Evolutionary conservation across 73 alveolate genomes (phyloP), one percentile per base, ranked within the genome.

Genomic region (Paramecium bursaria): DNA sequence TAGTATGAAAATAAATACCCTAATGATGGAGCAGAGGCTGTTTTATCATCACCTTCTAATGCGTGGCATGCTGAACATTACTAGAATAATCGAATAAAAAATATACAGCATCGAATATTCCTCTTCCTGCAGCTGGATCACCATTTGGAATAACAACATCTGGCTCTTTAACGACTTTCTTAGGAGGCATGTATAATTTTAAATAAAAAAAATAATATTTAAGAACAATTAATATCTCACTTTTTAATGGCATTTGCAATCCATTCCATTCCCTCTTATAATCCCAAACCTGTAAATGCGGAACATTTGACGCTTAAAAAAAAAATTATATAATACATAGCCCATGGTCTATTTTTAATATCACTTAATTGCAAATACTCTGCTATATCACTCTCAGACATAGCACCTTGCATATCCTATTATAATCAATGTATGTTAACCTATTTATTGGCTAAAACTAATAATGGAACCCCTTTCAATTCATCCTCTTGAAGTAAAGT

Each of bases 391-490:
- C 31, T 22, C 25, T 73, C 91, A 33, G 86, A 61, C 55, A 48
- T 48, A 5, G 94, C 90, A 27, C 86, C 91, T 30, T 74, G 87
- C 80, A 95, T 67, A 79, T 95, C 99, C 89, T 79, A 33, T 49
- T 17, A 42, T 14, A 54, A 2, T 35, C 44, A 29, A 19, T 31
- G 11, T 11, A 22, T 30, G 21, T 23, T 60, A 25, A 79, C 89
- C 67, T 95, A 91, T 88, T 95, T 95, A 77, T 95, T 95, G 23
- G 99, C 99, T 47, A 95, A 86, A 39, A 95, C 91, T 49, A 94
- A 87, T 54, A 95, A 87, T 25, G 99, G 99, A 21, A 93, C 98
- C n/a, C 97, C 97, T 87, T 93, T 95, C 27, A 95, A 80, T 57
- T 95, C 99, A 67, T 95, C 98, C 52, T 93, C 98, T 85, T 95